phyloP scores from a whole-genome alignment of 441 rosid genomes.

The Populus hybrid region DNA sequence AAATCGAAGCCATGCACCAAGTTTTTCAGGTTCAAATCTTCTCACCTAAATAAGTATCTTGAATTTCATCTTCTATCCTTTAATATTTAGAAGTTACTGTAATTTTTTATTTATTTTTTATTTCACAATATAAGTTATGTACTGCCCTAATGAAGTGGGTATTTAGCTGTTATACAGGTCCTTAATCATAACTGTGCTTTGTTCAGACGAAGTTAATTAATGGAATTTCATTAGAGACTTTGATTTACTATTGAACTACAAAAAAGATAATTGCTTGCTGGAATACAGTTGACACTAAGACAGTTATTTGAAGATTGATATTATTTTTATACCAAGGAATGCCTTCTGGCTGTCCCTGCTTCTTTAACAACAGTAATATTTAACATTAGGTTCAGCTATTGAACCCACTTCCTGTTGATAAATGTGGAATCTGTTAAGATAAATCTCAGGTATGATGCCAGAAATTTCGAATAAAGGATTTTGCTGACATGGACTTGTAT shows the following conservation, averaged over 20 bases:
- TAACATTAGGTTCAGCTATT: constrained; percentile 1
- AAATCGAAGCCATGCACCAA: constrained; percentile 78
- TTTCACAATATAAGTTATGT: constrained; percentile 15
- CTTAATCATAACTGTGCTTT: constrained; percentile 22
- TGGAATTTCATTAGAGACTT: constrained; percentile 27
- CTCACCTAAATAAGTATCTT: constrained; percentile 34
- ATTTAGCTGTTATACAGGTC: constrained; percentile 48
- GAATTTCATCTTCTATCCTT: constrained; percentile 1
- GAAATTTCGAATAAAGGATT: neutral
- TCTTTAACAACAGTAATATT: constrained; percentile 1
- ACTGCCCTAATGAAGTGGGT: constrained; percentile 38
- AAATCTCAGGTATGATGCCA: constrained; percentile 7
- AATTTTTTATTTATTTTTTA: constrained; percentile 10
- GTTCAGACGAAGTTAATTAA: constrained; percentile 34
- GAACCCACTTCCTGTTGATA: constrained; percentile 8
- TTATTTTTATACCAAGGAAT: neutral
- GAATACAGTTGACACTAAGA: neutral
- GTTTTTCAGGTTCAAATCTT: constrained; percentile 65
- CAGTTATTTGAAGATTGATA: constrained; percentile 14
- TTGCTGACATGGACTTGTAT: neutral
- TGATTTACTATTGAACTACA: constrained; percentile 15
- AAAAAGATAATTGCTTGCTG: neutral
- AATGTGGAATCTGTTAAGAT: neutral
- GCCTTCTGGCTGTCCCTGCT: neutral
- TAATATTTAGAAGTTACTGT: constrained; percentile 21